These are phyloP conservation scores for Leccinum griseonigrum DNA, from an alignment of 1,284 basidiomycete genomes.

Conservation along the genomic window DNA sequence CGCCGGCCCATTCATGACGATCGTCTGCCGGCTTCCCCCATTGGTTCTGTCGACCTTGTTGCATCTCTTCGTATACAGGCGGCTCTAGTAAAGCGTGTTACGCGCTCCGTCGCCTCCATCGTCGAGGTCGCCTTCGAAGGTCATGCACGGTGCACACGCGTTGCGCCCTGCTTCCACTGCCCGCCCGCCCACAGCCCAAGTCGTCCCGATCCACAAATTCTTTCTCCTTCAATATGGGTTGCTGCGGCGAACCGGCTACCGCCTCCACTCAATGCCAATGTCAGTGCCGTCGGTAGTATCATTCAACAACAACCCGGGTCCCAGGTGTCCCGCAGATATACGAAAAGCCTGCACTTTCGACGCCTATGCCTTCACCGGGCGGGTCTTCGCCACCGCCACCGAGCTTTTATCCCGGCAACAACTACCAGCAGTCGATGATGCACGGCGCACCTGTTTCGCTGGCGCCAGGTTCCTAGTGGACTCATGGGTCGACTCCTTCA, in stretches of 20 bases:
- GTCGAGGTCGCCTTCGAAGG: constrained; percentile 43
- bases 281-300: constrained; percentile 9
- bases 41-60: neutral
- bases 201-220: no score
- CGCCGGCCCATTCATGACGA: neutral
- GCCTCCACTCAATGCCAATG: constrained; percentile 13
- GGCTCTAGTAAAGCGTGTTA: constrained; percentile 33
- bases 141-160: neutral
- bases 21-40: neutral
- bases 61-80: constrained; percentile 11
- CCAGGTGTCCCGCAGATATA: constrained; percentile 32
- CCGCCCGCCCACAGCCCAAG: no score
- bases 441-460: constrained; percentile 30
- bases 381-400: constrained; percentile 31
- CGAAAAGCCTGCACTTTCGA: constrained; percentile 24
- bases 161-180: neutral
- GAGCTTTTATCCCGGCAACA: constrained; percentile 13
- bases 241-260: constrained; percentile 49
- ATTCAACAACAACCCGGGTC: constrained; percentile 54
- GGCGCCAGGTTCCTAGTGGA: constrained; percentile 13
- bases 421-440: constrained; percentile 15
- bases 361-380: constrained; percentile 6
- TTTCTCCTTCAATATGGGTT: constrained; percentile 38
- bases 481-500: neutral
- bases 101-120: constrained; percentile 45